These are phyloP conservation scores for Chlorella variabilis DNA, from an alignment of 163 green algal genomes.

Conservation along the genomic window DNA sequence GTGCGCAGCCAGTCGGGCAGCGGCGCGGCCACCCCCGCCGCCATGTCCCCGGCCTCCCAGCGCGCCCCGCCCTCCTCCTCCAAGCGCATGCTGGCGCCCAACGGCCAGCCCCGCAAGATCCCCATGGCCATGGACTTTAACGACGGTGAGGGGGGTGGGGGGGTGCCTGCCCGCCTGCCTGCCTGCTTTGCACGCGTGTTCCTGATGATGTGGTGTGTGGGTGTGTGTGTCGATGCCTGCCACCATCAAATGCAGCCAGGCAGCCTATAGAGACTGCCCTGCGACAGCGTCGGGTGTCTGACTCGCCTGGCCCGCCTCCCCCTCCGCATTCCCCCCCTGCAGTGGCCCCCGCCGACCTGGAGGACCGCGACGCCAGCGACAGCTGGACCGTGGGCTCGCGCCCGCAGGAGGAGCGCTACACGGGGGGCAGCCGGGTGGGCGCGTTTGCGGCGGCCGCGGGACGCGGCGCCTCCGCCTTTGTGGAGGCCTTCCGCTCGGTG, in stretches of 20 bases:
- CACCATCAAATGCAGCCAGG: no score
- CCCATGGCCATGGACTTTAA: conserved; percentile 67
- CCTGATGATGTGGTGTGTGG: background rate
- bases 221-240: background rate
- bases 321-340: background rate
- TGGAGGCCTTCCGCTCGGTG: conserved; percentile 53
- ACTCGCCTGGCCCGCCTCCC: background rate
- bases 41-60: background rate
- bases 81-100: conserved; percentile 78
- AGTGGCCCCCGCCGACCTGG: conserved; percentile 38
- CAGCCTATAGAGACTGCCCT: no score
- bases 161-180: background rate
- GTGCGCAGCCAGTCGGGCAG: background rate
- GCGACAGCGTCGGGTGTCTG: background rate
- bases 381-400: conserved; percentile 47
- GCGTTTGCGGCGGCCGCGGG: conserved; percentile 47
- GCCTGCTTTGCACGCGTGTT: background rate
- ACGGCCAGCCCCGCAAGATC: conserved; percentile 90
- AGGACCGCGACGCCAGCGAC: conserved; percentile 40
- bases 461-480: conserved; percentile 47
- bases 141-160: conserved; percentile 28
- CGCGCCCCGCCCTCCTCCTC: conserved; percentile 40
- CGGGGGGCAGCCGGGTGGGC: conserved; percentile 28
- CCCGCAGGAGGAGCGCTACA: conserved; percentile 23
- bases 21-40: background rate